Conservation (phyloP, 1,284 basidiomycete genomes). For the Puccinia triticina region DNA sequence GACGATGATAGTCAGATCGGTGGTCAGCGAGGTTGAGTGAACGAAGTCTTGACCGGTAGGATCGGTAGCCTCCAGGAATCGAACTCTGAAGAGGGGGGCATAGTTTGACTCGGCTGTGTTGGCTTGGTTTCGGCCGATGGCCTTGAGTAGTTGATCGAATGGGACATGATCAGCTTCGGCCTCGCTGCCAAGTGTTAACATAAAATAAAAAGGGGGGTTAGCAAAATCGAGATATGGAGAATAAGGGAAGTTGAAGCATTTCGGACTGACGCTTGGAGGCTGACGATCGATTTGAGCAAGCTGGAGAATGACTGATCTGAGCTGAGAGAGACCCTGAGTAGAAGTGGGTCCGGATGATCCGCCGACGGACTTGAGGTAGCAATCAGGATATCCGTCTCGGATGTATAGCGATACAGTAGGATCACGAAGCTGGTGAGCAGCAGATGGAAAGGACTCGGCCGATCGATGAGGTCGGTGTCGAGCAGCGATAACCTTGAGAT, state of each 20-base stretch:
- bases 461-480: slow-evolving; percentile 65
- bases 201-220: background rate
- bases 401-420: slow-evolving; percentile 90
- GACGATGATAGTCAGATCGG: slow-evolving; percentile 81
- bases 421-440: slow-evolving; percentile 88
- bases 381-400: slow-evolving; percentile 90
- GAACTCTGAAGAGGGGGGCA: slow-evolving; percentile 79
- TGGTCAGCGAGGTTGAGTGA: slow-evolving; percentile 76
- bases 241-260: background rate
- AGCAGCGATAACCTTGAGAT: slow-evolving; percentile 73
- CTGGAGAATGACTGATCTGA: slow-evolving; percentile 89
- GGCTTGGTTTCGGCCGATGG: slow-evolving; percentile 54
- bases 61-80: slow-evolving; percentile 92
- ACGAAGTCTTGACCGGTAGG: slow-evolving; percentile 71
- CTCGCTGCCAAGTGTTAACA: slow-evolving; percentile 62
- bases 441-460: slow-evolving; percentile 81
- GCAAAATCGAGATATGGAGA: background rate
- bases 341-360: slow-evolving; percentile 74
- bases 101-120: slow-evolving; percentile 47
- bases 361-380: slow-evolving; percentile 76
- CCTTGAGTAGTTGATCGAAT: slow-evolving; percentile 74
- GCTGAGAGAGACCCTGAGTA: slow-evolving; percentile 82
- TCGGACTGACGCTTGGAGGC: slow-evolving; percentile 67
- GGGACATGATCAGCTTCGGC: slow-evolving; percentile 82
- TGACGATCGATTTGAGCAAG: slow-evolving; percentile 81